Conservation (phyloP, 164 flowering plant species). For the Magnolia sinica region DNA sequence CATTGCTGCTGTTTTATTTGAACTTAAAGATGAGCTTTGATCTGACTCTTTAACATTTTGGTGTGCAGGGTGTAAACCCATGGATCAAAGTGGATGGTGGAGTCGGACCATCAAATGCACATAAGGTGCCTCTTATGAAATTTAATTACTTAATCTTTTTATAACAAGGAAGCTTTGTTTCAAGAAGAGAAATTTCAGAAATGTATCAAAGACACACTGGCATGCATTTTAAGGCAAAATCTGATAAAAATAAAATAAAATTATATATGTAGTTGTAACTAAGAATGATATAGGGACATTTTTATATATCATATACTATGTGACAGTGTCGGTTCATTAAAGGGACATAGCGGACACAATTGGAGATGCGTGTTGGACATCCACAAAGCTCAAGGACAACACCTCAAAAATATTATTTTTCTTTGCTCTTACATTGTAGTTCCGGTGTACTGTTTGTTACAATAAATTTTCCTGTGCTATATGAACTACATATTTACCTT, state of each 20-base stretch:
- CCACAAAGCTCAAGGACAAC: too few relatives aligned
- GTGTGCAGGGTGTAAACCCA: conserved; percentile 89
- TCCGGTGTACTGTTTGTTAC: neutral
- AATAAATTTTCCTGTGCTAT: neutral
- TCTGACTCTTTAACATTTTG: conserved; percentile 3
- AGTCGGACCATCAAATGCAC: conserved; percentile 85
- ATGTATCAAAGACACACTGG: neutral
- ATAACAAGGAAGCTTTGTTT: neutral
- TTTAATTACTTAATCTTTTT: neutral
- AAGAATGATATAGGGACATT: too few relatives aligned
- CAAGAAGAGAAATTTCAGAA: neutral
- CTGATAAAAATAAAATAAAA: neutral
- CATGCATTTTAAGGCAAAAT: neutral
- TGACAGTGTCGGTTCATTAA: too few relatives aligned
- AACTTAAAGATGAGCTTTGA: conserved; percentile 1
- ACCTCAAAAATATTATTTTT: too few relatives aligned
- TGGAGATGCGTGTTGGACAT: too few relatives aligned
- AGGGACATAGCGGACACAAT: too few relatives aligned
- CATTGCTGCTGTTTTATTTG: neutral
- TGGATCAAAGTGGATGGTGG: conserved; percentile 99
- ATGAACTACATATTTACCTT: neutral
- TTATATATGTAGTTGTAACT: too few relatives aligned
- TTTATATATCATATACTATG: too few relatives aligned
- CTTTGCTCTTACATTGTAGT: too few relatives aligned
- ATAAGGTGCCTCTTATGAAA: conserved; percentile 49